Base-by-base conservation (phyloP, 768 basidiomycete genomes). In the Lactifluus hygrophoroides region DNA sequence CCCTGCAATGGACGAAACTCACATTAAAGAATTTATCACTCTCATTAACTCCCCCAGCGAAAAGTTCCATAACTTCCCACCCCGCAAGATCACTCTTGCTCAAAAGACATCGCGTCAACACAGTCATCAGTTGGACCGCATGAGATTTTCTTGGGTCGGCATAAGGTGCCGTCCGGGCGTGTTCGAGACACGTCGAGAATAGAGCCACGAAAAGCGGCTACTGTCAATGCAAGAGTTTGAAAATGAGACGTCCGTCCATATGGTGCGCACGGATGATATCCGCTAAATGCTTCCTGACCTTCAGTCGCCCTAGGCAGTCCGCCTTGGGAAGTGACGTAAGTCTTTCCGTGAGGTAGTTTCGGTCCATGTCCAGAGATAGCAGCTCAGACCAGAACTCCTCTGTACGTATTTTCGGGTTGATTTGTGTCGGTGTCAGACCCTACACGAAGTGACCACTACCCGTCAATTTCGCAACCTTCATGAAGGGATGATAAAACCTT, bases 51-150 rank as follows among this genome's bases (percentile, higher is more conserved):
- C 79, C 80, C 14, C 83, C 82, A 2, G 83, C 83, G 44, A 86
- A 76, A 23, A 85, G 67, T 40, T 86, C 80, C 85, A 88, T 88
- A 7, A 82, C 76, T 65, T 88, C 86, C 83, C 82, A 86, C 30
- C 86, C 86, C 3, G 80, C 76, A 1, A 81, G 67, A 54, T 79
- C 63, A 19, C 5, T 78, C 70, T 86, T 86, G 37, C 72, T 72
- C 52, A 87, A 71, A 17, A 84, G 66, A 53, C 73, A 72, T 10
- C 77, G 75, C 21, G 79, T 65, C 3, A 81, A 32, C 14, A 82
- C 69, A 0, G 75, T 69, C 35, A 85, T 68, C 1, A 80, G 82
- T 62, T 80, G 75, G 16, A 85, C 61, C 3, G 84, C 79, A 61
- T 80, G 76, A 0, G 58, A 53, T 47, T 68, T 71, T 58, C 72